Conservation (phyloP, 768 basidiomycete genomes). For the Pleurotus cornucopiae region DNA sequence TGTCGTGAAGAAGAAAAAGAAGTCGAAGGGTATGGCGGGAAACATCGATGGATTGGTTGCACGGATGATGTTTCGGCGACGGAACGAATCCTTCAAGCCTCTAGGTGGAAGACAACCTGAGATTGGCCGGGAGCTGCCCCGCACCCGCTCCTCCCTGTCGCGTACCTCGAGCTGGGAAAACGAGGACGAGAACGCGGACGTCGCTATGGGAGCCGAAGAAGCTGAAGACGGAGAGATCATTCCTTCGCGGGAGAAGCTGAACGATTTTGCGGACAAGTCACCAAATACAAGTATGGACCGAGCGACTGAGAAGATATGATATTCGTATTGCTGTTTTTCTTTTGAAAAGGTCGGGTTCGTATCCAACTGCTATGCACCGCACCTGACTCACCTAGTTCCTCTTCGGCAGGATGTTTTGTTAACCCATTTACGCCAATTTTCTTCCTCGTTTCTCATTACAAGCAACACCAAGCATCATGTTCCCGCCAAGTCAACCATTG, state of each 20-base stretch:
- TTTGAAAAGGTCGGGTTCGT: too few species aligned
- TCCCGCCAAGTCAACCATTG: not conserved
- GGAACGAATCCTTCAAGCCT: slow-evolving; percentile 9
- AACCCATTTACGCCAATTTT: not conserved
- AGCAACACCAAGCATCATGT: not conserved
- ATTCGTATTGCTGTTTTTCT: too few species aligned
- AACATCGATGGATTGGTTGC: slow-evolving; percentile 16
- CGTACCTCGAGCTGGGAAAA: not conserved
- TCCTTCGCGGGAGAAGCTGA: not conserved
- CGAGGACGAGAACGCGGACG: not conserved
- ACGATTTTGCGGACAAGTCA: not conserved
- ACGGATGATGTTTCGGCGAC: slow-evolving; percentile 15
- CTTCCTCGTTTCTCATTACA: not conserved
- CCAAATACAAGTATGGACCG: not conserved
- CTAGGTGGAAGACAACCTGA: slow-evolving; percentile 1
- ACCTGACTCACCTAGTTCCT: not conserved
- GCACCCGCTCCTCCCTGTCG: not conserved
- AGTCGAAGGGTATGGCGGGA: slow-evolving; percentile 11
- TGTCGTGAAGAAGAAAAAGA: not conserved
- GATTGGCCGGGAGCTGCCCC: not conserved
- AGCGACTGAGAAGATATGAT: too few species aligned
- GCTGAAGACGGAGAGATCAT: too few species aligned
- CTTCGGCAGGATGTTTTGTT: not conserved
- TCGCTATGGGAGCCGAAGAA: too few species aligned
- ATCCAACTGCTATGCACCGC: too few species aligned